Evolutionary conservation across 176 grass and related monocot genomes (phyloP).

Genomic region (Cymbopogon citratus): DNA sequence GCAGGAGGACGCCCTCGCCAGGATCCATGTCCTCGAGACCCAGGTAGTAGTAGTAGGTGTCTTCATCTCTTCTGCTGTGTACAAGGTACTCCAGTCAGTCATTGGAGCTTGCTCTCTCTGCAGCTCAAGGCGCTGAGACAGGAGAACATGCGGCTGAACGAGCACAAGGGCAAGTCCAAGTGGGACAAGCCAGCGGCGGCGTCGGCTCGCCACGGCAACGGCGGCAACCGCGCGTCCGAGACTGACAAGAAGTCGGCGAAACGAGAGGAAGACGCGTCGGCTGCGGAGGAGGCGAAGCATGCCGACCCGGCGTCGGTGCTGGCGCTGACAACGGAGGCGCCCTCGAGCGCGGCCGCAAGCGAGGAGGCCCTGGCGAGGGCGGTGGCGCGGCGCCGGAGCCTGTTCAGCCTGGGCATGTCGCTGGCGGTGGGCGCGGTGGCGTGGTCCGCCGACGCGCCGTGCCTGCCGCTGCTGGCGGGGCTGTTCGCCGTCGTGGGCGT

Average conservation of each 20-base stretch:
- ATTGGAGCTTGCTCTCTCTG: neutral
- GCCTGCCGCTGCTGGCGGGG: slow-evolving; percentile 53
- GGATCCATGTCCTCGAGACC: slow-evolving; percentile 33
- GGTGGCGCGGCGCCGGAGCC: slow-evolving; percentile 32
- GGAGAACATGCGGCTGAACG: slow-evolving; percentile 53
- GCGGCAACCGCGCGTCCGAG: neutral
- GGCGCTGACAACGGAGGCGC: neutral
- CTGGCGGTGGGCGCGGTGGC: slow-evolving; percentile 46
- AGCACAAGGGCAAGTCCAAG: slow-evolving; percentile 30
- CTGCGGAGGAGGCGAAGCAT: accelerated
- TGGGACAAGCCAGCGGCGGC: slow-evolving; percentile 2
- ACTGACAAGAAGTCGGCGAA: neutral
- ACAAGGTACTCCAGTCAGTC: too few species aligned
- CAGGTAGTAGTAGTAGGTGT: slow-evolving; percentile 23
- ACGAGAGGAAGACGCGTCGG: neutral
- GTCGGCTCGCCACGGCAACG: neutral
- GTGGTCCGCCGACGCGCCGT: slow-evolving; percentile 39
- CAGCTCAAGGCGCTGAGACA: slow-evolving; percentile 48
- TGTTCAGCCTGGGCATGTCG: slow-evolving; percentile 48
- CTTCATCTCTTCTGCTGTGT: too few species aligned
- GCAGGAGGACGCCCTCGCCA: slow-evolving; percentile 28
- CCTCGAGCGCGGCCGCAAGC: neutral
- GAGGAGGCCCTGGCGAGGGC: neutral
- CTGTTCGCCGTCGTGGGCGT: slow-evolving; percentile 47
- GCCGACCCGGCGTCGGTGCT: neutral